These are phyloP conservation scores for Berberis vulgaris DNA, from an alignment of 164 flowering plant genomes.

Conservation along the genomic window DNA sequence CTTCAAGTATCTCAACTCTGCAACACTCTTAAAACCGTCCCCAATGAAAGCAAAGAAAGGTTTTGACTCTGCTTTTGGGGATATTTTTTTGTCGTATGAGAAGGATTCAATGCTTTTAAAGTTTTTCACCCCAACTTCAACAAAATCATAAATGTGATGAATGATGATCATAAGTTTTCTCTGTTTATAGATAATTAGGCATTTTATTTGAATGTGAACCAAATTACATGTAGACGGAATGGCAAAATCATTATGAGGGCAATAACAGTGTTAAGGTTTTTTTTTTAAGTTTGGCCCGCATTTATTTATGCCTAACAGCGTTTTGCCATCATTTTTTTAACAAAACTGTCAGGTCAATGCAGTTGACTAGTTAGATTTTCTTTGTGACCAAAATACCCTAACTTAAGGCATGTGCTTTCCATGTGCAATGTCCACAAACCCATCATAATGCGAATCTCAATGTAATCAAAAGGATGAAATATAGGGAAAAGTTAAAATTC, in stretches of 20 bases:
- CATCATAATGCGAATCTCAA: too few relatives aligned
- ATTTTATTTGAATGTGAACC: slow-evolving; percentile 89
- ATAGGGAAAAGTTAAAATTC: too few relatives aligned
- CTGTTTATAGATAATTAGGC: slow-evolving; percentile 78
- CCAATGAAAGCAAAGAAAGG: slow-evolving; percentile 82
- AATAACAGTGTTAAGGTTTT: too few relatives aligned
- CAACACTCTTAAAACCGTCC: slow-evolving; percentile 77
- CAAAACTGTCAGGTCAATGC: too few relatives aligned
- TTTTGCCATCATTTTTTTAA: too few relatives aligned
- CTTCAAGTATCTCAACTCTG: slow-evolving; percentile 81
- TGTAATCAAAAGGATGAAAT: too few relatives aligned
- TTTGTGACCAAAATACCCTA: too few relatives aligned
- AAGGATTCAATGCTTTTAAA: slow-evolving; percentile 57
- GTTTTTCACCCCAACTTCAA: slow-evolving; percentile 91
- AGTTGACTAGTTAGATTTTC: too few relatives aligned
- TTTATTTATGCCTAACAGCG: too few relatives aligned
- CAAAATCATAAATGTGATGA: slow-evolving; percentile 76
- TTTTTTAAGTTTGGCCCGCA: too few relatives aligned
- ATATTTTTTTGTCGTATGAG: slow-evolving; percentile 59
- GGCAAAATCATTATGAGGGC: background rate
- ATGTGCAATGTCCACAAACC: too few relatives aligned
- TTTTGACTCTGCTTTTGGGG: slow-evolving; percentile 68
- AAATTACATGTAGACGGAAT: slow-evolving; percentile 37
- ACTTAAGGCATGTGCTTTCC: too few relatives aligned
- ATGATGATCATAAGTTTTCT: slow-evolving; percentile 63